phyloP scores from a whole-genome alignment of 169 alveolate genomes.

The Neospora caninum region DNA sequence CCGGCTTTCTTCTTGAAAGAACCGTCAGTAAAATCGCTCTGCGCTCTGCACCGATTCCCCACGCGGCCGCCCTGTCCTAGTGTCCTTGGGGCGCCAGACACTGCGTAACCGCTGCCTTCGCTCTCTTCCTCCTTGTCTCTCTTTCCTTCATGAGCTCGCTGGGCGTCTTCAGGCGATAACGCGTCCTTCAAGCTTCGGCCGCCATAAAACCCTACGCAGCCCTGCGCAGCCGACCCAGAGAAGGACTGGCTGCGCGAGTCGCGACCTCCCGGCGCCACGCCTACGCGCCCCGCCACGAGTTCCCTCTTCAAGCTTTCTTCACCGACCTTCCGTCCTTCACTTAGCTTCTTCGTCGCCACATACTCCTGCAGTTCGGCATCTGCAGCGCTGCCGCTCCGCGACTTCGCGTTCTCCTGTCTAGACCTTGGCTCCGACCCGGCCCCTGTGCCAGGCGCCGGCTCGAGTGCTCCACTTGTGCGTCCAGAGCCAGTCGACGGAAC shows the following conservation, averaged over 20 bases:
- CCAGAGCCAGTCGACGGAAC: not conserved
- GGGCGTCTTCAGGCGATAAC: not conserved
- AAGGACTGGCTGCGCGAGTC: not conserved
- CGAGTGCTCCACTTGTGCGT: not conserved
- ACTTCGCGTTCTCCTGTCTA: not conserved
- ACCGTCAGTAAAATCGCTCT: slow-evolving; percentile 1
- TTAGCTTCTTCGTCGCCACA: not conserved
- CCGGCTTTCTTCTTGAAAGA: not conserved
- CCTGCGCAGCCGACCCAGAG: not conserved
- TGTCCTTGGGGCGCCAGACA: not conserved
- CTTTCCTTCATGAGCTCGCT: not conserved
- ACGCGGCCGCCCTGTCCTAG: slow-evolving; percentile 12
- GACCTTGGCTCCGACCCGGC: not conserved
- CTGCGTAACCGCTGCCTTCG: not conserved
- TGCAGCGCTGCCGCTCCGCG: not conserved
- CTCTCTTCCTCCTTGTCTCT: not conserved
- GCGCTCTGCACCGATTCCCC: slow-evolving; percentile 28
- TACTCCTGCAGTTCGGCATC: not conserved
- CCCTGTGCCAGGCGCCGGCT: not conserved
- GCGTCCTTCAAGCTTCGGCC: not conserved
- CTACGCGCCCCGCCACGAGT: not conserved
- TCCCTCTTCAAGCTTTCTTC: not conserved
- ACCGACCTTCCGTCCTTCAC: not conserved
- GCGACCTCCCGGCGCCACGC: not conserved
- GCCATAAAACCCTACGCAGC: not conserved